These are phyloP conservation scores for Kuraishia borneana DNA, from an alignment of 805 yeast genomes.

Conservation along the genomic window DNA sequence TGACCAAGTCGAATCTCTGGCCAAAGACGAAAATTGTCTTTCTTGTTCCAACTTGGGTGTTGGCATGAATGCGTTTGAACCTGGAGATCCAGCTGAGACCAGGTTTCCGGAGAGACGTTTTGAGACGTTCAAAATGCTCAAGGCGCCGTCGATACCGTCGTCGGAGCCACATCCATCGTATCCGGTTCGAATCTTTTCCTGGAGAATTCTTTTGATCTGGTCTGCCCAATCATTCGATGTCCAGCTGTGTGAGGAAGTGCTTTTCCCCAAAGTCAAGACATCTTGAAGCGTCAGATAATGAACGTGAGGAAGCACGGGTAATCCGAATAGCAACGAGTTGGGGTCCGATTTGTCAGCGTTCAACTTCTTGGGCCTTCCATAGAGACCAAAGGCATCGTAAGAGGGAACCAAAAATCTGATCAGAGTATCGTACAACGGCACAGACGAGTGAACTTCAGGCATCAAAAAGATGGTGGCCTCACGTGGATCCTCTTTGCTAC, in stretches of 20 bases:
- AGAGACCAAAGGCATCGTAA: slow-evolving; percentile 64
- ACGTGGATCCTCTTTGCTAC: slow-evolving; percentile 35
- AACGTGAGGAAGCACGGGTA: slow-evolving; percentile 72
- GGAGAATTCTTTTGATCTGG: slow-evolving; percentile 43
- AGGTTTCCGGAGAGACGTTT: not conserved
- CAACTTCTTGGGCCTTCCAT: slow-evolving; percentile 72
- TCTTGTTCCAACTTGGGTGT: slow-evolving; percentile 11
- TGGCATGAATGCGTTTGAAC: slow-evolving; percentile 25
- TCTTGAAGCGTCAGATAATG: slow-evolving; percentile 64
- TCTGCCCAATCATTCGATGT: slow-evolving; percentile 45
- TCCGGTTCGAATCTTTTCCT: slow-evolving; percentile 42
- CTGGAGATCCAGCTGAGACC: slow-evolving; percentile 18
- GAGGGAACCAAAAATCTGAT: slow-evolving; percentile 69
- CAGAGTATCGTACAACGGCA: slow-evolving; percentile 75
- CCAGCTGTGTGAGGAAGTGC: slow-evolving; percentile 33
- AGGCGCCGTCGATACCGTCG: slow-evolving; percentile 51
- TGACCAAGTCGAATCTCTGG: not conserved
- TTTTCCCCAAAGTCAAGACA: slow-evolving; percentile 27
- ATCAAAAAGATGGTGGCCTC: slow-evolving; percentile 62
- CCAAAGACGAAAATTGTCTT: not conserved
- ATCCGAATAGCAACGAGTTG: slow-evolving; percentile 61
- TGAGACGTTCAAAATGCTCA: slow-evolving; percentile 10
- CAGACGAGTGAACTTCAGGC: slow-evolving; percentile 80
- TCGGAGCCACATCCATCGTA: slow-evolving; percentile 71
- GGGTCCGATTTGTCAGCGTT: slow-evolving; percentile 62